Evolutionary conservation across 139 green algal genomes (phyloP).

Genomic region (Chlamydomonas urium): DNA sequence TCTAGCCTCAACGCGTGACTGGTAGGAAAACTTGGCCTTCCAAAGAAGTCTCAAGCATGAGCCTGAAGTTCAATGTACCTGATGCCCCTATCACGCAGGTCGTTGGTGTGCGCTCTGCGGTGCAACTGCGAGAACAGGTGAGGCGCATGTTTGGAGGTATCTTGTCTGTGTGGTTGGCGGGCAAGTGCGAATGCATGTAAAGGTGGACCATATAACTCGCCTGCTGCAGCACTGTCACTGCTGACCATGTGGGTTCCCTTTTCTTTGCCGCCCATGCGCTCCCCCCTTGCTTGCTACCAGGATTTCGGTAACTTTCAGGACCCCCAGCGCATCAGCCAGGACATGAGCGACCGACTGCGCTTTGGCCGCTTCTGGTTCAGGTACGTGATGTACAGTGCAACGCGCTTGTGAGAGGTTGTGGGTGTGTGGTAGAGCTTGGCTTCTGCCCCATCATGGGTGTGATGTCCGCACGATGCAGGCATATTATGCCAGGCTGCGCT

Average conservation of each 20-base stretch:
- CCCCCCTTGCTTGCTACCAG: neutral
- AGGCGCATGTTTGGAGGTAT: neutral
- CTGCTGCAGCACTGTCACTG: neutral
- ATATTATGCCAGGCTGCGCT: no score
- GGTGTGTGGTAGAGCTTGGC: no score
- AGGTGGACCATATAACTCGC: no score
- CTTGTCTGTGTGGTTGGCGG: neutral
- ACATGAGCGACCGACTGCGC: conserved; percentile 76
- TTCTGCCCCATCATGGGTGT: no score
- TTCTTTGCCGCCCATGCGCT: conserved; percentile 61
- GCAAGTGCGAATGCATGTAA: neutral
- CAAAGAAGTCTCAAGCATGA: no score
- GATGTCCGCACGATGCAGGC: no score
- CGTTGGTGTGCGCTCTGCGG: neutral
- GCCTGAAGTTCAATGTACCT: no score
- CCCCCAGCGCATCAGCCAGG: conserved; percentile 63
- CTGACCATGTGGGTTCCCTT: neutral
- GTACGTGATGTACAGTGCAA: no score
- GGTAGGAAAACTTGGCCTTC: no score
- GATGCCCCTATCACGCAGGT: no score
- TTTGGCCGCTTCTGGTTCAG: conserved; percentile 83
- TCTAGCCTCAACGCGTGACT: neutral
- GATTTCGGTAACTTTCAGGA: conserved; percentile 44
- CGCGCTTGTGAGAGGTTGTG: no score
- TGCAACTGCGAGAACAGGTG: conserved; percentile 10